These are phyloP conservation scores for Beta vulgaris DNA, from an alignment of 148 eudicot genomes.

Conservation along the genomic window DNA sequence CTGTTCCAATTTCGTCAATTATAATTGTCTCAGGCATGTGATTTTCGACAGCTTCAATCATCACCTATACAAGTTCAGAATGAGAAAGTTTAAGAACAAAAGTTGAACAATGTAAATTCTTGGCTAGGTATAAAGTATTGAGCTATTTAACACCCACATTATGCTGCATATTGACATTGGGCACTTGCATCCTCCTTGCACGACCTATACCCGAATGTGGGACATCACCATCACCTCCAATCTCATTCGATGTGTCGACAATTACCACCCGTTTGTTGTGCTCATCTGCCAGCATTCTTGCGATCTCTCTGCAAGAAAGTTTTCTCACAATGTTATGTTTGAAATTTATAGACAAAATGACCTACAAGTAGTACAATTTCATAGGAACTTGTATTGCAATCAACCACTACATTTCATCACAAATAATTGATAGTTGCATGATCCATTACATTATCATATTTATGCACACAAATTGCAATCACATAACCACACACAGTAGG, in stretches of 20 bases:
- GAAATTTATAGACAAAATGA: background rate
- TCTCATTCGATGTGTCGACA: conserved; percentile 97
- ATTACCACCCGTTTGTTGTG: conserved; percentile 84
- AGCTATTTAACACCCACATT: conserved; percentile 49
- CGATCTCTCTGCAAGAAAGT: conserved; percentile 58
- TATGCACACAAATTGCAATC: background rate
- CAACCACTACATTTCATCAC: background rate
- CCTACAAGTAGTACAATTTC: background rate
- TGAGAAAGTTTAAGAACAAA: background rate
- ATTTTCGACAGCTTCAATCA: conserved; percentile 99
- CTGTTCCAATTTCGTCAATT: conserved; percentile 98
- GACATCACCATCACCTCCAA: conserved; percentile 98
- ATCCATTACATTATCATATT: background rate
- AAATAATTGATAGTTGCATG: background rate
- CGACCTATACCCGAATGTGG: conserved; percentile 97
- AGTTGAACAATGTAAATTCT: background rate
- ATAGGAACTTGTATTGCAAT: background rate
- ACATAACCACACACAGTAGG: background rate
- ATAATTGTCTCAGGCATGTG: conserved; percentile 96
- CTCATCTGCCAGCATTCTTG: conserved; percentile 92
- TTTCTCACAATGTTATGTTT: background rate
- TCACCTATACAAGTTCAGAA: conserved; percentile 50
- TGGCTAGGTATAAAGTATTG: background rate
- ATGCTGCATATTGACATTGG: conserved; percentile 95
- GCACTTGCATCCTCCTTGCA: conserved; percentile 98